These are phyloP conservation scores for Ceratocystis destructans DNA, from an alignment of 2,329 filamentous ascomycete genomes.

Conservation along the genomic window DNA sequence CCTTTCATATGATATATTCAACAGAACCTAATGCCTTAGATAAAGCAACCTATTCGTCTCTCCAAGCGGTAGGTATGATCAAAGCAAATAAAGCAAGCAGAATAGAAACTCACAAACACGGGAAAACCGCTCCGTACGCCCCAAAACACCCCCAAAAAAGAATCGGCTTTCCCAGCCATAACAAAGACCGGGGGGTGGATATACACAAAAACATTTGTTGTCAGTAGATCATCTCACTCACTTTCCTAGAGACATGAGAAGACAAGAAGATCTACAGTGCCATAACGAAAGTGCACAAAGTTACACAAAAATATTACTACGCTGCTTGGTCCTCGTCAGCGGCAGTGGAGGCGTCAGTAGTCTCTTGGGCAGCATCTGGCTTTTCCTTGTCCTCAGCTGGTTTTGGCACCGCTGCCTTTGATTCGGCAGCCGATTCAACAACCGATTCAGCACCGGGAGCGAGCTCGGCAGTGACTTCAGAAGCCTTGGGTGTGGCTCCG, in stretches of 20 bases:
- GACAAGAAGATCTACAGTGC: background rate
- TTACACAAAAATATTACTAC: background rate
- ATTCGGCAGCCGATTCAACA: background rate
- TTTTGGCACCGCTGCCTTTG: background rate
- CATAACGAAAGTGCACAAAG: background rate
- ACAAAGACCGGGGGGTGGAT: background rate
- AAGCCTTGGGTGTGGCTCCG: background rate
- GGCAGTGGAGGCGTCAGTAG: background rate
- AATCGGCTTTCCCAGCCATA: constrained; percentile 3
- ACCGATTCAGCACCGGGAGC: background rate
- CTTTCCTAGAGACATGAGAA: background rate
- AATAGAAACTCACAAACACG: background rate
- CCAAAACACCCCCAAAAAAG: background rate
- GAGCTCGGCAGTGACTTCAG: background rate
- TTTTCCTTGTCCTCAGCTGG: background rate
- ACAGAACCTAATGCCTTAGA: background rate
- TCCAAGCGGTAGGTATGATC: background rate
- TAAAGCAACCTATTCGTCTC: background rate
- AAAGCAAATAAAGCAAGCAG: background rate
- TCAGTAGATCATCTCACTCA: background rate
- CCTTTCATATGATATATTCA: background rate
- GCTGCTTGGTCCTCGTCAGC: background rate
- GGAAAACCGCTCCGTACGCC: background rate
- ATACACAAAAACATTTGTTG: constrained; percentile 5
- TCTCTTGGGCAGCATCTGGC: background rate